Evolutionary conservation across 768 basidiomycete genomes (phyloP).

Genomic region (Suillus spraguei): DNA sequence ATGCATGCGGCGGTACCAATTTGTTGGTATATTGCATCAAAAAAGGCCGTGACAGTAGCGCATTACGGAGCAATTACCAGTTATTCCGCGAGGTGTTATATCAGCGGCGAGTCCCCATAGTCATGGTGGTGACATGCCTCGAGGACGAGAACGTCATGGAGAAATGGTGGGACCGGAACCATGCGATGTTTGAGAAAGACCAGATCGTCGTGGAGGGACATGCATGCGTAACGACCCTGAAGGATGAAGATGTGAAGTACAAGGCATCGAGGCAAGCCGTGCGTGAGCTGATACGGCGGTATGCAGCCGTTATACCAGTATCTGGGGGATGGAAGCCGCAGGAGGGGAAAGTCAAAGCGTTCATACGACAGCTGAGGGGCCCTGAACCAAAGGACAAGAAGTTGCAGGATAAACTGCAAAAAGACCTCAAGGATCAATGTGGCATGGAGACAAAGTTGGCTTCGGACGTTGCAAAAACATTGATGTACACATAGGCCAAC

Average conservation of each 20-base stretch:
- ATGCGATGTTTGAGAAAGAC: slow-evolving; percentile 24
- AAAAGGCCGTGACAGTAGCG: slow-evolving; percentile 33
- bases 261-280: slow-evolving; percentile 32
- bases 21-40: slow-evolving; percentile 43
- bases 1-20: slow-evolving; percentile 29
- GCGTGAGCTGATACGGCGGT: slow-evolving; percentile 14
- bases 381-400: neutral
- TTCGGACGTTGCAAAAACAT: neutral
- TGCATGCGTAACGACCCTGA: slow-evolving; percentile 44
- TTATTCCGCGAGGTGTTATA: slow-evolving; percentile 44
- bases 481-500: neutral
- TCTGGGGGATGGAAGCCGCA: neutral
- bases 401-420: neutral
- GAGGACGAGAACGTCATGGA: slow-evolving; percentile 40
- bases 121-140: slow-evolving; percentile 42
- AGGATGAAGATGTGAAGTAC: slow-evolving; percentile 36
- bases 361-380: neutral
- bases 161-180: slow-evolving; percentile 37
- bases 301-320: neutral
- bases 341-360: neutral
- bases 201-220: slow-evolving; percentile 35
- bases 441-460: neutral
- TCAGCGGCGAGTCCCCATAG: slow-evolving; percentile 39
- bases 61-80: slow-evolving; percentile 38
- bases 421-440: neutral